Evolutionary conservation across 345 rosid species (phyloP).

Genomic region (Linum trigynum): DNA sequence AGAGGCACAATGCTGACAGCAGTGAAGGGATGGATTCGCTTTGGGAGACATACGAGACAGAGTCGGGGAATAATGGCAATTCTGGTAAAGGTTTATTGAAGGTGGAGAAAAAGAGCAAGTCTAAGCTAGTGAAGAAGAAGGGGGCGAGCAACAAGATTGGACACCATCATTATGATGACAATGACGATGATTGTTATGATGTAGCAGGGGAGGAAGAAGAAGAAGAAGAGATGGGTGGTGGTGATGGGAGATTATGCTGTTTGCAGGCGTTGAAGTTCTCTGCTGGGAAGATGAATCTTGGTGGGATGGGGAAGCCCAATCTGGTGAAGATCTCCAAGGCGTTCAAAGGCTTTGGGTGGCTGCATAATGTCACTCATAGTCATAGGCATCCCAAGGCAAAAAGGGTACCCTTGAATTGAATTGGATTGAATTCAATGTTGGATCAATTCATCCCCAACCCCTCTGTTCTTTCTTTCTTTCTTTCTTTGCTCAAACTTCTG

Average conservation of each 20-base stretch:
- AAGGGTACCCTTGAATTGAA: slow-evolving; percentile 18
- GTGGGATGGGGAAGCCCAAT: slow-evolving; percentile 82
- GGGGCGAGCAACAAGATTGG: neutral
- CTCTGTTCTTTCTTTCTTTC: too few species aligned
- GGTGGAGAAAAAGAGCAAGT: slow-evolving; percentile 20
- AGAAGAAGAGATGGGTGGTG: slow-evolving; percentile 32
- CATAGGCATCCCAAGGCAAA: slow-evolving; percentile 36
- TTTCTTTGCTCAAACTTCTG: too few species aligned
- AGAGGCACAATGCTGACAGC: slow-evolving; percentile 49
- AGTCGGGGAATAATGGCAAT: slow-evolving; percentile 8
- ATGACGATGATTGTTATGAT: slow-evolving; percentile 2
- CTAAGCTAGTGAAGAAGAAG: slow-evolving; percentile 26
- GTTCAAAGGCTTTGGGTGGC: slow-evolving; percentile 63
- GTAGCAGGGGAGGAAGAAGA: slow-evolving; percentile 40
- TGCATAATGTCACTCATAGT: slow-evolving; percentile 36
- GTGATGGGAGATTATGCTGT: slow-evolving; percentile 56
- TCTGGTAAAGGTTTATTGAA: slow-evolving; percentile 5
- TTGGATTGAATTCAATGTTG: neutral
- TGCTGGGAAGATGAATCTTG: slow-evolving; percentile 81
- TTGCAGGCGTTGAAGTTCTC: slow-evolving; percentile 86
- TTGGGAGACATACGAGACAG: slow-evolving; percentile 83
- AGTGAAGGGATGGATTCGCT: slow-evolving; percentile 83
- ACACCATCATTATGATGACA: neutral
- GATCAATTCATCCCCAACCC: too few species aligned
- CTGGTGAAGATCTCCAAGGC: slow-evolving; percentile 64